Conservation (phyloP, 2,329 filamentous ascomycete genomes). For the Septoria petroselini region DNA sequence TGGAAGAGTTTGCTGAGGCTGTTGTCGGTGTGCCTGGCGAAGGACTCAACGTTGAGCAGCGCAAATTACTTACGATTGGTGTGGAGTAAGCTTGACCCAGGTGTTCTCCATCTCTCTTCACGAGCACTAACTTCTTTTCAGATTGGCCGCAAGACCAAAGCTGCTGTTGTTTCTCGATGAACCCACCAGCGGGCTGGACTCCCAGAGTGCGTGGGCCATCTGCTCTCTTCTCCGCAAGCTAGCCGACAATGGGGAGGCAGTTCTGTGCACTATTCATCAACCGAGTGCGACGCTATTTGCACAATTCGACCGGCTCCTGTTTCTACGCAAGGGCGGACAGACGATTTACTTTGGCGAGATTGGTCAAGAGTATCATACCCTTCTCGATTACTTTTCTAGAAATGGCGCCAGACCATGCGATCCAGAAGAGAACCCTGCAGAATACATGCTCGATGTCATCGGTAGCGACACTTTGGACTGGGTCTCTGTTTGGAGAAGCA, state of each 20-base stretch:
- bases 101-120: conserved; percentile 50
- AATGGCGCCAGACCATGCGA: conserved; percentile 61
- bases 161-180: conserved; percentile 62
- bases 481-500: conserved; percentile 42
- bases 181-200: conserved; percentile 60
- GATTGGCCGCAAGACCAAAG: conserved; percentile 47
- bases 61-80: conserved; percentile 61
- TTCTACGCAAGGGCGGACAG: conserved; percentile 45
- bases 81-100: conserved; percentile 54
- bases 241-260: conserved; percentile 48
- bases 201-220: conserved; percentile 63
- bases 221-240: conserved; percentile 61
- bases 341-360: conserved; percentile 51
- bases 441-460: conserved; percentile 64
- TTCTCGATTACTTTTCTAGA: conserved; percentile 56
- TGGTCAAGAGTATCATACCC: conserved; percentile 41
- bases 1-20: conserved; percentile 62
- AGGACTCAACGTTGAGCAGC: conserved; percentile 60
- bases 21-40: conserved; percentile 62
- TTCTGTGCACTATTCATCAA: conserved; percentile 51
- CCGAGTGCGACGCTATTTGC: conserved; percentile 46
- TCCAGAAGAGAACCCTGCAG: conserved; percentile 63
- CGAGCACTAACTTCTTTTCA: conserved; percentile 68
- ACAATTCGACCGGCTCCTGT: conserved; percentile 46
- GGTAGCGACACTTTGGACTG: conserved; percentile 41